phyloP scores from a whole-genome alignment of 495 filamentous ascomycete species.

The Penicillium paradoxum region DNA sequence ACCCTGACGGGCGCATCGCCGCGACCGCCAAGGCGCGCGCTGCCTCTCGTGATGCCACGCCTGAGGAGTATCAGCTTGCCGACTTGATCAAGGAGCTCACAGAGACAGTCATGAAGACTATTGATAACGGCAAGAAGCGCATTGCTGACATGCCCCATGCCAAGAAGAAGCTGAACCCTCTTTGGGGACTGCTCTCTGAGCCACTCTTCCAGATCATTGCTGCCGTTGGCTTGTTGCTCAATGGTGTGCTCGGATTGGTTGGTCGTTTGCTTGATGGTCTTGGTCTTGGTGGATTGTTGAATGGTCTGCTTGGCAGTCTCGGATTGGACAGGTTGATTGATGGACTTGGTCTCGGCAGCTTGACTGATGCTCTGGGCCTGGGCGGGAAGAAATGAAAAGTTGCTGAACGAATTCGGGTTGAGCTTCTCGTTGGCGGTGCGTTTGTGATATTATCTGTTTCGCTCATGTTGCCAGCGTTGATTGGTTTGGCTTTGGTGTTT shows the following conservation, averaged over 20 bases:
- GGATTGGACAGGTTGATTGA: slow-evolving; percentile 74
- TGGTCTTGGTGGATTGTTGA: slow-evolving; percentile 77
- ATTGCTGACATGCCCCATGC: slow-evolving; percentile 89
- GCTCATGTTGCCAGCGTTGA: not conserved
- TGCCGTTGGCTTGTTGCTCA: slow-evolving; percentile 78
- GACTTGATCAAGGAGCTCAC: slow-evolving; percentile 75
- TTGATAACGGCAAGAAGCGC: slow-evolving; percentile 80
- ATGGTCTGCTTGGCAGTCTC: slow-evolving; percentile 72
- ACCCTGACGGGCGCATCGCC: slow-evolving; percentile 81
- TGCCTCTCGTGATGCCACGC: slow-evolving; percentile 72
- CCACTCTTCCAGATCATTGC: slow-evolving; percentile 91
- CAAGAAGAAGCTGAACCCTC: slow-evolving; percentile 88
- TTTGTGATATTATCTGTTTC: not conserved
- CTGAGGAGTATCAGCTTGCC: slow-evolving; percentile 81
- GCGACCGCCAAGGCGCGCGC: slow-evolving; percentile 82
- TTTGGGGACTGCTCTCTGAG: slow-evolving; percentile 76
- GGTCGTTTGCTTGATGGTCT: slow-evolving; percentile 75
- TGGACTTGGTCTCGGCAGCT: slow-evolving; percentile 62
- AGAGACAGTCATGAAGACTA: slow-evolving; percentile 61
- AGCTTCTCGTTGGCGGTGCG: not conserved
- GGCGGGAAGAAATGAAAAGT: slow-evolving; percentile 30
- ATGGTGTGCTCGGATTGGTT: slow-evolving; percentile 77
- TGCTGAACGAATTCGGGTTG: slow-evolving; percentile 3
- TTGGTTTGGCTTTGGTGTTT: not conserved
- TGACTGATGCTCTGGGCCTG: slow-evolving; percentile 51